Conservation (phyloP, 805 yeast species). For the Barnettozyma californica region DNA sequence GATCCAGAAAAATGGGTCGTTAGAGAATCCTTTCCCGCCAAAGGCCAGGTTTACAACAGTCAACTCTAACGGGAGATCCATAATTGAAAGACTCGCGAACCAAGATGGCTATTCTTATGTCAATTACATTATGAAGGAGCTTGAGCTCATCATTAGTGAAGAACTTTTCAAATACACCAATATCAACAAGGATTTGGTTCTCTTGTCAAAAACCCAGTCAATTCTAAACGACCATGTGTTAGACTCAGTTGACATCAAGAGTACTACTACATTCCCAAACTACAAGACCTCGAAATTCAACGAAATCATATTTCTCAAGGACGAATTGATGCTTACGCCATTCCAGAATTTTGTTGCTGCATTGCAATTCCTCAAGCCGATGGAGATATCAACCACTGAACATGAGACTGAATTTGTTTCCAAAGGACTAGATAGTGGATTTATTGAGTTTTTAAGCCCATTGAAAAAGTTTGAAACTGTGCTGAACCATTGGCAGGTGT, state of each 20-base stretch:
- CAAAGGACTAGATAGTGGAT: slow-evolving; percentile 6
- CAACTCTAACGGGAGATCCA: not conserved
- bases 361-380: slow-evolving; percentile 8
- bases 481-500: slow-evolving; percentile 13
- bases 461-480: slow-evolving; percentile 5
- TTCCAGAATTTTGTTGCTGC: slow-evolving; percentile 11
- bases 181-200: not conserved
- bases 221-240: slow-evolving; percentile 1
- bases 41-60: not conserved
- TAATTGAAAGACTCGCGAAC: not conserved
- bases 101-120: slow-evolving; percentile 6
- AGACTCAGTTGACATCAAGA: slow-evolving; percentile 10
- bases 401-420: slow-evolving; percentile 1
- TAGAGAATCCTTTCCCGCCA: slow-evolving; percentile 10
- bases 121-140: slow-evolving; percentile 7
- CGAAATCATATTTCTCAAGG: slow-evolving; percentile 8
- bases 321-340: slow-evolving; percentile 10
- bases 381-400: slow-evolving; percentile 2
- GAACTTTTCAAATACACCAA: slow-evolving; percentile 5
- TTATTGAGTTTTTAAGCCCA: slow-evolving; percentile 5
- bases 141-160: slow-evolving; percentile 8
- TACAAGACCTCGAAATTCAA: slow-evolving; percentile 10
- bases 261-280: slow-evolving; percentile 7
- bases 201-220: slow-evolving; percentile 6
- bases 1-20: slow-evolving; percentile 5